phyloP scores from a whole-genome alignment of 257 asterid genomes.

The Forsythia viridissima region DNA sequence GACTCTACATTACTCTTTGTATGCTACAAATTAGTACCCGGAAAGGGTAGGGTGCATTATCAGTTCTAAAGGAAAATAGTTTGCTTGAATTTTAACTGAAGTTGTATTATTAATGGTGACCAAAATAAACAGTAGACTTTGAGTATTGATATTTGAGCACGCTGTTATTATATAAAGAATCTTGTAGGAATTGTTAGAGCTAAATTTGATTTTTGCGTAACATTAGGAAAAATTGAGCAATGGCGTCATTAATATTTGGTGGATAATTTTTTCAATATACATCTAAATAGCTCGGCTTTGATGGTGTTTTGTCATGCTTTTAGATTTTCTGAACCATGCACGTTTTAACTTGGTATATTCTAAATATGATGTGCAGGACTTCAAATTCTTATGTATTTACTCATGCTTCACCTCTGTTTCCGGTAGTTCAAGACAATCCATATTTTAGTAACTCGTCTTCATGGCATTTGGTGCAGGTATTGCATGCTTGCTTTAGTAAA shows the following conservation, averaged over 20 bases:
- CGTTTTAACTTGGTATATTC: not conserved
- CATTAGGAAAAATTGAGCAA: not conserved
- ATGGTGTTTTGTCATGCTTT: not conserved
- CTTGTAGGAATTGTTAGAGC: not conserved
- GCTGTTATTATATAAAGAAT: not conserved
- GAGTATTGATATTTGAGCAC: too few relatives aligned
- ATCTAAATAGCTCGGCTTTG: not conserved
- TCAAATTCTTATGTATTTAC: not conserved
- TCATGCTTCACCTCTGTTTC: not conserved
- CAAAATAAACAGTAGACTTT: too few relatives aligned
- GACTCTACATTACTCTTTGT: too few relatives aligned
- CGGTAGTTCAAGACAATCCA: not conserved
- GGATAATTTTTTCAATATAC: not conserved
- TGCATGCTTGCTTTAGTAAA: conserved; percentile 84
- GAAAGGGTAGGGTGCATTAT: too few relatives aligned
- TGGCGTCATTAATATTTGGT: not conserved
- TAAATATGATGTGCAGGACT: not conserved
- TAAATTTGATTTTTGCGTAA: not conserved
- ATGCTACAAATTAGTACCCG: too few relatives aligned
- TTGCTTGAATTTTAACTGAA: too few relatives aligned
- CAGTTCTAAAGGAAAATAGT: too few relatives aligned
- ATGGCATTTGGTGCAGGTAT: conserved; percentile 52
- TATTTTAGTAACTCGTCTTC: not conserved
- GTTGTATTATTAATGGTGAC: too few relatives aligned
- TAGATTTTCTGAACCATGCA: not conserved